Evolutionary conservation across 2,329 filamentous ascomycete species (phyloP).

Genomic region (Fusarium globosum): DNA sequence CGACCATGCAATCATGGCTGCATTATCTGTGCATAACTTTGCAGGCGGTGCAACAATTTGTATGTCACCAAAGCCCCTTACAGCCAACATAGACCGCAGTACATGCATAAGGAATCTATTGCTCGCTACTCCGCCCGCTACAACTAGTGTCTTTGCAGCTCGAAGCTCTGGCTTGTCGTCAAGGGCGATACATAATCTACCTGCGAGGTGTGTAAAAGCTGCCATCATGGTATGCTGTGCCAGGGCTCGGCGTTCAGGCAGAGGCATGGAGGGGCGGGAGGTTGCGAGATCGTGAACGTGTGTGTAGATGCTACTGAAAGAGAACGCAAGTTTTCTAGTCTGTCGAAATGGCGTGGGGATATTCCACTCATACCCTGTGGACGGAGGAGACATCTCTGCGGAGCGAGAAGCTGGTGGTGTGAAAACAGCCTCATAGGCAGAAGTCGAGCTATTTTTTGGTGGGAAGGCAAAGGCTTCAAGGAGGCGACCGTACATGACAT

Average conservation of each 20-base stretch:
- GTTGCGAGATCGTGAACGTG: slow-evolving; percentile 59
- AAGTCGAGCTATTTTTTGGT: slow-evolving; percentile 4
- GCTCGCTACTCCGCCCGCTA: slow-evolving; percentile 91
- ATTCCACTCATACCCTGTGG: slow-evolving; percentile 66
- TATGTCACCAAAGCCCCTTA: slow-evolving; percentile 72
- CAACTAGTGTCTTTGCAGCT: slow-evolving; percentile 73
- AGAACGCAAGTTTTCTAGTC: slow-evolving; percentile 70
- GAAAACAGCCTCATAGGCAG: slow-evolving; percentile 61
- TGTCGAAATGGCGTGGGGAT: slow-evolving; percentile 74
- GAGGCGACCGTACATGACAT: slow-evolving; percentile 82
- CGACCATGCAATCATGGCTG: slow-evolving; percentile 96
- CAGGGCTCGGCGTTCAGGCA: slow-evolving; percentile 73
- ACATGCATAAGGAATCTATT: slow-evolving; percentile 83
- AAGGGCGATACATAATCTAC: slow-evolving; percentile 77
- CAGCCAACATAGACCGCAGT: slow-evolving; percentile 66
- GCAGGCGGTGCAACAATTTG: slow-evolving; percentile 79
- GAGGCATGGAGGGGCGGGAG: slow-evolving; percentile 55
- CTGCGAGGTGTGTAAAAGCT: slow-evolving; percentile 87
- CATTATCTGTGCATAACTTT: slow-evolving; percentile 90
- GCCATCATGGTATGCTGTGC: slow-evolving; percentile 81
- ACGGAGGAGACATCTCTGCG: slow-evolving; percentile 64
- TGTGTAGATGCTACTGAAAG: slow-evolving; percentile 77
- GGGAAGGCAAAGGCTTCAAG: slow-evolving; percentile 86
- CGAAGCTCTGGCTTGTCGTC: slow-evolving; percentile 46
- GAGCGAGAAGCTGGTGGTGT: slow-evolving; percentile 65